phyloP scores from a whole-genome alignment of 805 yeast genomes.

The Candida patagonica region DNA sequence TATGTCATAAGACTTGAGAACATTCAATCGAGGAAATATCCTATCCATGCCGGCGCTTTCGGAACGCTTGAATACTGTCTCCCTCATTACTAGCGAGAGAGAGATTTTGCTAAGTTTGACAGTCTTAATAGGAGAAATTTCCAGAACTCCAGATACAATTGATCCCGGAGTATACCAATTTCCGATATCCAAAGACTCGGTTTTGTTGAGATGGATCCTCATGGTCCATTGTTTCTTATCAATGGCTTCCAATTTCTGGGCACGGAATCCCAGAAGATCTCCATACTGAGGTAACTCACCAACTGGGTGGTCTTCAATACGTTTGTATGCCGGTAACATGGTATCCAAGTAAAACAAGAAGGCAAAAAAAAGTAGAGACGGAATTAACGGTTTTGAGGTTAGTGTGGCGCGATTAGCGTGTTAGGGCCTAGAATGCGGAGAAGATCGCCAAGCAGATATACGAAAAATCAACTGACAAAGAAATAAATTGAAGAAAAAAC shows the following conservation, averaged over 20 bases:
- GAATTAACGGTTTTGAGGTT: too few species aligned
- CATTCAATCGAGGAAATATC: neutral
- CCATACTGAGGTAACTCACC: neutral
- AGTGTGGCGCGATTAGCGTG: too few species aligned
- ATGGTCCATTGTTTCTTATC: neutral
- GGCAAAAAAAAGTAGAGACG: too few species aligned
- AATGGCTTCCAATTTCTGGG: neutral
- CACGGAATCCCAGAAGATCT: neutral
- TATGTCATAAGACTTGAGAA: neutral
- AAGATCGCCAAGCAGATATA: too few species aligned
- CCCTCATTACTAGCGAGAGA: neutral
- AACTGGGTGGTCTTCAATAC: too few species aligned
- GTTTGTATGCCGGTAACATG: too few species aligned
- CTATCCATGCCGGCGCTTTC: neutral
- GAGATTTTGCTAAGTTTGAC: neutral
- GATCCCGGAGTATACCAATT: constrained; percentile 4
- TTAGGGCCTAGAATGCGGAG: too few species aligned
- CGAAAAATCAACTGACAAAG: too few species aligned
- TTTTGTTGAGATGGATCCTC: neutral
- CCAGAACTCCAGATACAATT: neutral
- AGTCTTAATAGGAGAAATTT: neutral
- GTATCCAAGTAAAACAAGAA: too few species aligned
- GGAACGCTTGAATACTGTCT: neutral
- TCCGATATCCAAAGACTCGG: neutral
- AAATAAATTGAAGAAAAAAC: too few species aligned